A percentile compares a stretch with the other conserved stretches of the same genome.
Conservation (phyloP, 345 rosid genomes). For the Pseudoturritis turrita region DNA sequence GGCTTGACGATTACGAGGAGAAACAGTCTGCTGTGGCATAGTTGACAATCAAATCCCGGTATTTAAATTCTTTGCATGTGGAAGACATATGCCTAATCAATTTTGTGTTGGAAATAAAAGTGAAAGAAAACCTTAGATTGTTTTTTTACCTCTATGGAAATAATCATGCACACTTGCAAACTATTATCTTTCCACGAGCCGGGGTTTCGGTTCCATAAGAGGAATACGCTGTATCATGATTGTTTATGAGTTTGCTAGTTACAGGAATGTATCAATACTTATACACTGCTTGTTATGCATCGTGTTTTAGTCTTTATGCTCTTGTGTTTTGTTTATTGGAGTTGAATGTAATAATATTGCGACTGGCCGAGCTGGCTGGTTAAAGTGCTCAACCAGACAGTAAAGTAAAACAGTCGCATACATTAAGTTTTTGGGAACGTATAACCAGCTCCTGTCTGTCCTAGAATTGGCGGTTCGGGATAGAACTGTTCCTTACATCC, state of each 20-base stretch:
- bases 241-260: constrained; percentile 21
- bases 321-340: neutral
- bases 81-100: constrained; percentile 43
- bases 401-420: constrained; percentile 80
- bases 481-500: constrained; percentile 47
- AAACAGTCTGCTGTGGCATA: constrained; percentile 69
- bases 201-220: neutral
- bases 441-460: constrained; percentile 70
- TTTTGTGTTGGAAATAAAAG: constrained; percentile 40
- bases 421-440: constrained; percentile 29
- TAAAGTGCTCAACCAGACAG: constrained; percentile 59
- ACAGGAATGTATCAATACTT: constrained; percentile 21
- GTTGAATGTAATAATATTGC: constrained; percentile 31
- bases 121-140: constrained; percentile 11
- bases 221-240: constrained; percentile 26
- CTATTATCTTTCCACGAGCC: neutral
- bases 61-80: constrained; percentile 55
- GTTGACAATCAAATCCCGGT: constrained; percentile 22
- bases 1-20: constrained; percentile 73
- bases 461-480: constrained; percentile 54
- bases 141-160: constrained; percentile 9
- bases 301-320: neutral
- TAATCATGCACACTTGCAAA: constrained; percentile 25
- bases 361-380: constrained; percentile 97
- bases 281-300: neutral